Evolutionary conservation across 306 rosid genomes (phyloP), one percentile per base, ranked within the genome.

Genomic region (Vigna angularis): DNA sequence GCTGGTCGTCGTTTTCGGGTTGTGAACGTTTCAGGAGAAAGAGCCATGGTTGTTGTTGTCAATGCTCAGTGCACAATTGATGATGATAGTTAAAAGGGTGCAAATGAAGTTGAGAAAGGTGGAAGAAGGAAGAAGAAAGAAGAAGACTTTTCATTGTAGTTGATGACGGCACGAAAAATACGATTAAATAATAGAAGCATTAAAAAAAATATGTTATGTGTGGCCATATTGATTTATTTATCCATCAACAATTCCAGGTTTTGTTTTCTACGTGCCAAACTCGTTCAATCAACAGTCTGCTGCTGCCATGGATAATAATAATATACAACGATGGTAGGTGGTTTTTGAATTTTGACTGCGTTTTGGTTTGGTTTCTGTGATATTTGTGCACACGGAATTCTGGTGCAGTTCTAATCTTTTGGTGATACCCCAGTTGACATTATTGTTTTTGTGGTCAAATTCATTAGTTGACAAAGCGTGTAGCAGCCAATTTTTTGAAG

Each of bases 1-100:
- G 81, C 82, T 0, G 93, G 87, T 6, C 91, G 94, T 56, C 94
- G 90, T 70, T 89, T 95, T 42, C 88, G 47, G 6, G 86, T 81
- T 1, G 87, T 86, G 52, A 92, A 89, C 4, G 72, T 65, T 66
- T 86, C 80, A 0, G 88, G 90, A 28, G 89, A 72, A 38, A 95
- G 67, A 3, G 91, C 89, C 98, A 95, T 94, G 53, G 12, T 40
- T 16, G 9, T 40, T 40, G 9, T 51, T 40, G 49, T 18, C 20
- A 72, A 72, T n/a, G 36, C 57, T 13, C 42, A 47, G 28, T 68
- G 36, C 51, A 15, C 4, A 22, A 78, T 34, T 24, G 72, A 17
- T 1, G 40, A 36, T 79, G 40, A 36, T 79, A 16, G 57, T 38
- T 79, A 38, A 62, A 61, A 34, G 63, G 62, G 6, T 52, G 67